phyloP scores from a whole-genome alignment of 2,329 filamentous ascomycete species.

The Cladosporium sp. region DNA sequence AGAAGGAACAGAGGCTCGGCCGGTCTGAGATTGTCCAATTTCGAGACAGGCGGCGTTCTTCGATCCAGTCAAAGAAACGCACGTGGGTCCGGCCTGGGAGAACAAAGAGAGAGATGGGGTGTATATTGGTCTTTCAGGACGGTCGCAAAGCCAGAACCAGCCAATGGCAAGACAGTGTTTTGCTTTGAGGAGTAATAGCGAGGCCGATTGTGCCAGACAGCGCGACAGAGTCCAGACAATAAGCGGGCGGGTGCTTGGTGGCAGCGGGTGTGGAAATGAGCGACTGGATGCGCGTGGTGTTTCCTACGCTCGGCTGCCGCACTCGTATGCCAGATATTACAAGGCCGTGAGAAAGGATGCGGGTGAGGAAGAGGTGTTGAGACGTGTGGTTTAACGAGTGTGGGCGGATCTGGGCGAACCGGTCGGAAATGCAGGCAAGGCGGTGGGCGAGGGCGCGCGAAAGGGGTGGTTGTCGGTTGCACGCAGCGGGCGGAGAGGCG shows the following conservation, averaged over 20 bases:
- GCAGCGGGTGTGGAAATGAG: constrained; percentile 3
- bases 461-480: constrained; percentile 4
- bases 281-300: constrained; percentile 9
- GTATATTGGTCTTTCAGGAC: constrained; percentile 13
- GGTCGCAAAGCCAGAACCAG: constrained; percentile 2
- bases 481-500: background rate
- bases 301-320: constrained; percentile 2
- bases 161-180: constrained; percentile 6
- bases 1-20: constrained; percentile 5
- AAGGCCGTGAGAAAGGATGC: constrained; percentile 1
- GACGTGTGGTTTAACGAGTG: constrained; percentile 3
- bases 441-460: background rate
- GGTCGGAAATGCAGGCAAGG: constrained; percentile 7
- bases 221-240: constrained; percentile 16
- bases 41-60: constrained; percentile 8
- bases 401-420: constrained; percentile 11
- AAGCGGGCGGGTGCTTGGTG: background rate
- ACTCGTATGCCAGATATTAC: constrained; percentile 1
- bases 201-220: constrained; percentile 14
- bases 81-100: constrained; percentile 7
- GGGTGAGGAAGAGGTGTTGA: background rate
- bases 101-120: constrained; percentile 12
- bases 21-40: constrained; percentile 12
- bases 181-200: constrained; percentile 12
- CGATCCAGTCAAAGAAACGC: constrained; percentile 15